Base-by-base conservation (phyloP, 345 rosid genomes). In the Citrus unshiu region DNA sequence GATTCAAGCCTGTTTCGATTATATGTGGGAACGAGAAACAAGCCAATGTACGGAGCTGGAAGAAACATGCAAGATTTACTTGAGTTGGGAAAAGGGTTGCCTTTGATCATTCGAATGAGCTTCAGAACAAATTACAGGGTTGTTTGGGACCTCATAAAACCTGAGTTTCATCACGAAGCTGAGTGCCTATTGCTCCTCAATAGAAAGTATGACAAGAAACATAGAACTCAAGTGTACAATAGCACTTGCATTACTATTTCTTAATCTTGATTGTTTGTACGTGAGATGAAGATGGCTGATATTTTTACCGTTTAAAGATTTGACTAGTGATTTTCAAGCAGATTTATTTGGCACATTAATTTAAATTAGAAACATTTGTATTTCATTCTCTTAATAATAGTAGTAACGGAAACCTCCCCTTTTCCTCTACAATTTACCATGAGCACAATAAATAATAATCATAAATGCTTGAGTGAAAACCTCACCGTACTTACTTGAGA, bases 21-120 rank as follows among this genome's bases (percentile, higher is more conserved):
- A 56, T 73, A 73, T 37, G 84, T 90, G 35, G 98, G 93, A 66
- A 88, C 93, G 24, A 85, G 69, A 84, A 92, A 87, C 81, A 89
- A 81, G 54, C 90, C 95, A 0, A 86, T 95, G 95, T 95, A 95
- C 68, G 98, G 95, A 7, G 98, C 98, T 0, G 98, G 98, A 65
- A 81, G 91, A 70, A 90, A 74, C 79, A 93, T 93, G 97, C 79
- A 87, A 58, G 98, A 93, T 85, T 70, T 95, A 91, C 83, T 93
- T 32, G 90, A 88, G 21, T 91, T 96, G 0, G 87, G 86, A n/a
- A 83, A 54, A 73, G 98, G 97, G 8, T 70, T 93, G 88, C 90
- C 98, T 2, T 39, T 95, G 16, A 68, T 77, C 30, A 73, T 95
- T 65, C 83, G 87, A 0, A 39, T 88, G 63, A 85, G 67, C 16